A percentile compares a stretch with the other conserved stretches of the same genome.
Evolutionary conservation across 768 basidiomycete genomes (phyloP).

Genomic region (Postia placenta): DNA sequence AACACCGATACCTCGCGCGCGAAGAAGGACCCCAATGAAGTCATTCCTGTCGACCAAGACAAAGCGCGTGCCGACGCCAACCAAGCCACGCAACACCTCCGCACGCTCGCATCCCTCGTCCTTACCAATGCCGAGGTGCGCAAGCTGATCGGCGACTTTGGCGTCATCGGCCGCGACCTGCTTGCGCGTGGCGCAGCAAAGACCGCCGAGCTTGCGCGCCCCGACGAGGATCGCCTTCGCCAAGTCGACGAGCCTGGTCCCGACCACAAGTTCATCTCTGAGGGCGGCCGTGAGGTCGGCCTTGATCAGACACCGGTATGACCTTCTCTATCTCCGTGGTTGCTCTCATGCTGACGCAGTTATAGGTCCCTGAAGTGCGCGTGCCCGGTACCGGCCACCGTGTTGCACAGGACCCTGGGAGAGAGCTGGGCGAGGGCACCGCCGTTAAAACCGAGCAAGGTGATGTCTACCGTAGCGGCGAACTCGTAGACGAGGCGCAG

Average conservation of each 20-base stretch:
- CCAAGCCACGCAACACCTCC: slow-evolving; percentile 75
- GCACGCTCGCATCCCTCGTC: slow-evolving; percentile 80
- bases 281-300: slow-evolving; percentile 34
- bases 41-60: slow-evolving; percentile 41
- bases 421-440: slow-evolving; percentile 31
- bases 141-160: slow-evolving; percentile 79
- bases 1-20: slow-evolving; percentile 39
- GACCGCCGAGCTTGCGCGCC: slow-evolving; percentile 62
- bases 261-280: slow-evolving; percentile 54
- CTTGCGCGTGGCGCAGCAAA: slow-evolving; percentile 69
- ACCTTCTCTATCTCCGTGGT: background rate
- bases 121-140: slow-evolving; percentile 91
- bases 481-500: slow-evolving; percentile 16
- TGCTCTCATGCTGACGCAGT: background rate
- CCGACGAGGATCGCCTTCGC: slow-evolving; percentile 52
- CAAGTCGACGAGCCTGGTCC: slow-evolving; percentile 67
- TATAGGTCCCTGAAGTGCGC: slow-evolving; percentile 30
- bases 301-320: slow-evolving; percentile 40
- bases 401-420: slow-evolving; percentile 45
- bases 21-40: slow-evolving; percentile 36
- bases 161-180: slow-evolving; percentile 75
- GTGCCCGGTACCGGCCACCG: slow-evolving; percentile 37
- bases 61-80: slow-evolving; percentile 25
- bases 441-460: slow-evolving; percentile 27
- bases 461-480: slow-evolving; percentile 23